These are phyloP conservation scores for Gentiana dahurica DNA, from an alignment of 257 asterid species.

Conservation along the genomic window DNA sequence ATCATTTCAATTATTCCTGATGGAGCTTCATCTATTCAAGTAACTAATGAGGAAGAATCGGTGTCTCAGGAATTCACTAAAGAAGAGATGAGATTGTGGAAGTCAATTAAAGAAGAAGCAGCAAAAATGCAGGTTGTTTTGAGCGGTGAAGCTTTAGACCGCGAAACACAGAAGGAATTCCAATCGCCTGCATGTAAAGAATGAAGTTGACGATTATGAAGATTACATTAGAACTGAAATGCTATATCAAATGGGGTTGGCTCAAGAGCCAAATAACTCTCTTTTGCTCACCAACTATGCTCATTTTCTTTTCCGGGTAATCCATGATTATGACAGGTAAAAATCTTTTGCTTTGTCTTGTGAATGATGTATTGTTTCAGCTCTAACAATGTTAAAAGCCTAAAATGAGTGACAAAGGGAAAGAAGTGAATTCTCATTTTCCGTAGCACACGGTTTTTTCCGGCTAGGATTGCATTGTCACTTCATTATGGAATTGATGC, in stretches of 20 bases:
- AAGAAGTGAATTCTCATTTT: too few relatives aligned
- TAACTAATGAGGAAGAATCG: slow-evolving; percentile 2
- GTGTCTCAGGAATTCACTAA: slow-evolving; percentile 58
- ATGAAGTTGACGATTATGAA: slow-evolving; percentile 44
- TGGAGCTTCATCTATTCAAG: too few relatives aligned
- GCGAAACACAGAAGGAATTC: slow-evolving; percentile 21
- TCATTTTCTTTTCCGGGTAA: slow-evolving; percentile 47
- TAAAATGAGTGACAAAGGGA: too few relatives aligned
- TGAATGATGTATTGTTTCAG: too few relatives aligned
- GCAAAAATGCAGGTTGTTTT: slow-evolving; percentile 19
- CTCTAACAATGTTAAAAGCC: too few relatives aligned
- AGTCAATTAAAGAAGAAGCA: slow-evolving; percentile 22
- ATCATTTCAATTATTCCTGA: too few relatives aligned
- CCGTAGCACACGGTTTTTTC: too few relatives aligned
- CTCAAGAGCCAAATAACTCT: slow-evolving; percentile 57
- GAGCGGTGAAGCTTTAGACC: slow-evolving; percentile 22
- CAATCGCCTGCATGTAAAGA: slow-evolving; percentile 53
- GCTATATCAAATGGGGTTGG: slow-evolving; percentile 49
- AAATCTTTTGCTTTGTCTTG: background rate
- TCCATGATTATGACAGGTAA: slow-evolving; percentile 61
- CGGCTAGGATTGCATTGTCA: too few relatives aligned
- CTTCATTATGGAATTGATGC: too few relatives aligned
- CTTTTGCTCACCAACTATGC: slow-evolving; percentile 81
- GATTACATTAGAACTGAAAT: slow-evolving; percentile 53
- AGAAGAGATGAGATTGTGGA: too few relatives aligned